phyloP scores from a whole-genome alignment of 2,329 filamentous ascomycete species.

The Gaeumannomyces tritici region DNA sequence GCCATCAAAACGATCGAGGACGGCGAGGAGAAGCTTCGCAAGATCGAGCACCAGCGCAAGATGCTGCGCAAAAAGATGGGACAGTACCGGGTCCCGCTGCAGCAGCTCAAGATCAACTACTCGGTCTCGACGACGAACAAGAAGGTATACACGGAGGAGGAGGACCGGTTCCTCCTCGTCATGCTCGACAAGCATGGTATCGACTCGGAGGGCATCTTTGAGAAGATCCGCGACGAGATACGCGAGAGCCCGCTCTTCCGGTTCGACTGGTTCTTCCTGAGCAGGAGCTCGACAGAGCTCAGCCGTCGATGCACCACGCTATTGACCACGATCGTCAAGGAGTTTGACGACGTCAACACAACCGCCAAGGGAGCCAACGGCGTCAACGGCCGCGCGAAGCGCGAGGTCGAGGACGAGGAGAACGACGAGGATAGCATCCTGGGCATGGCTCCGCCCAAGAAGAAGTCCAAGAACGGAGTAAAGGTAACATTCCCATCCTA shows the following conservation, averaged over 20 bases:
- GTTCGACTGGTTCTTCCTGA: constrained; percentile 99
- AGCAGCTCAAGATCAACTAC: constrained; percentile 98
- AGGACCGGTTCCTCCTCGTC: constrained; percentile 90
- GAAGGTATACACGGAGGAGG: constrained; percentile 98
- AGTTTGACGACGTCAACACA: constrained; percentile 66
- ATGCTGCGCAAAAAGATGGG: constrained; percentile 92
- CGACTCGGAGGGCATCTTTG: constrained; percentile 82
- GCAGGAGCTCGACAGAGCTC: constrained; percentile 85
- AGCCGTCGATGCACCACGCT: constrained; percentile 88
- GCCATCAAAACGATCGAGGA: constrained; percentile 84
- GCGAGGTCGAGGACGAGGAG: constrained; percentile 69
- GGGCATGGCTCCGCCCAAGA: constrained; percentile 78
- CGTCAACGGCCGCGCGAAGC: constrained; percentile 59
- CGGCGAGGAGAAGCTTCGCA: constrained; percentile 81
- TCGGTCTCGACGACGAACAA: constrained; percentile 99
- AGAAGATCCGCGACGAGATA: constrained; percentile 94
- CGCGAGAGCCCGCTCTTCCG: constrained; percentile 89
- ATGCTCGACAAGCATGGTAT: constrained; percentile 88
- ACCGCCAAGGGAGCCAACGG: constrained; percentile 41
- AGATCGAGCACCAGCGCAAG: constrained; percentile 86
- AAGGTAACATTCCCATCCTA: constrained; percentile 51
- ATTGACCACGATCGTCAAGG: constrained; percentile 86
- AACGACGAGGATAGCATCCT: constrained; percentile 76
- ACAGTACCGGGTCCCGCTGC: constrained; percentile 92
- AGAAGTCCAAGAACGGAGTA: constrained; percentile 82